These are phyloP conservation scores for Sporothrix dimorphospora DNA, from an alignment of 2,329 filamentous ascomycete genomes.

Conservation along the genomic window DNA sequence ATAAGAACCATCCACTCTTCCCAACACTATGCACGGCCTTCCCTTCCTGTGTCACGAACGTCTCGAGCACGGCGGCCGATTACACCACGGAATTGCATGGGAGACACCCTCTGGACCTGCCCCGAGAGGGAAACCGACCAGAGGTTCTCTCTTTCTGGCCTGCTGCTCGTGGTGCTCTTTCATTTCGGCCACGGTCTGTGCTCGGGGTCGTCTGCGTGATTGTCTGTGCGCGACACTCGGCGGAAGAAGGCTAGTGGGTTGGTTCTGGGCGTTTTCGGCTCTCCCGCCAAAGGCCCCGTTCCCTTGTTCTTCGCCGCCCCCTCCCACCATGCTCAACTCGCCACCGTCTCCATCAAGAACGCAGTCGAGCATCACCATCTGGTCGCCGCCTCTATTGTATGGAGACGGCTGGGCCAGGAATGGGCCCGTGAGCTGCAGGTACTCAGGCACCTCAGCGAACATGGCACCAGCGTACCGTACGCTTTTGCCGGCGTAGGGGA, in stretches of 20 bases:
- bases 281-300: background rate
- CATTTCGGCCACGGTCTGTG: background rate
- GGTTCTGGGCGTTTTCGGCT: background rate
- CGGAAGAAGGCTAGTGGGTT: background rate
- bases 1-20: background rate
- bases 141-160: slow-evolving; percentile 24
- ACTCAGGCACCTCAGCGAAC: slow-evolving; percentile 30
- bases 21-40: background rate
- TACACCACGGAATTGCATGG: slow-evolving; percentile 29
- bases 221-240: background rate
- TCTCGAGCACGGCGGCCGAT: slow-evolving; percentile 24
- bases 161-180: slow-evolving; percentile 1
- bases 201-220: background rate
- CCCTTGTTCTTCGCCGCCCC: background rate
- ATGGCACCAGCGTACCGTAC: slow-evolving; percentile 28
- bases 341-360: background rate
- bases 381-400: background rate
- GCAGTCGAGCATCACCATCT: slow-evolving; percentile 15
- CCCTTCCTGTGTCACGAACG: background rate
- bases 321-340: background rate
- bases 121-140: slow-evolving; percentile 47
- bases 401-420: slow-evolving; percentile 20
- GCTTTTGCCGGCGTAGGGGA: background rate
- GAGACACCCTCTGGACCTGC: slow-evolving; percentile 45
- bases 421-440: slow-evolving; percentile 27